phyloP scores from a whole-genome alignment of 208 protist genomes.

The Leishmania arabica region DNA sequence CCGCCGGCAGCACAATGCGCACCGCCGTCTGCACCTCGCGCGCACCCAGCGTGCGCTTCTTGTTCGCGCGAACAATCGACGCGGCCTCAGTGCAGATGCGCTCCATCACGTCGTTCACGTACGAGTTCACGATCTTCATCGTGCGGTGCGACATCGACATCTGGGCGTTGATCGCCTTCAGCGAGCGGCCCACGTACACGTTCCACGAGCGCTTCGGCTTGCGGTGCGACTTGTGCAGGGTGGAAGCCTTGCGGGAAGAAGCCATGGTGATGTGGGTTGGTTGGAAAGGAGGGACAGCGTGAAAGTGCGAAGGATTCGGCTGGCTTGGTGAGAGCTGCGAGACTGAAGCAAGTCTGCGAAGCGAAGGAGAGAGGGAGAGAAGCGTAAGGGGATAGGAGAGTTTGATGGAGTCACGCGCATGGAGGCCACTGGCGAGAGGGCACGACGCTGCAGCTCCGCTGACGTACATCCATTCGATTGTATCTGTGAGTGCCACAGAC shows the following conservation, averaged over 20 bases:
- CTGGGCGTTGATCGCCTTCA: constrained; percentile 96
- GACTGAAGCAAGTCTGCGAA: neutral
- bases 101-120: constrained; percentile 98
- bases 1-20: constrained; percentile 96
- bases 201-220: constrained; percentile 83
- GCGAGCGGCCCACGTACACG: constrained; percentile 91
- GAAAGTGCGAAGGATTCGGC: neutral
- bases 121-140: constrained; percentile 98
- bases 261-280: constrained; percentile 37
- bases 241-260: constrained; percentile 36
- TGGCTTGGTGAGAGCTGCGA: neutral
- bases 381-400: neutral
- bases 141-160: constrained; percentile 96
- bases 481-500: neutral
- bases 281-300: neutral
- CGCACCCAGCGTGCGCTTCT: constrained; percentile 94
- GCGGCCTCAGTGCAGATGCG: constrained; percentile 95
- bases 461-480: neutral
- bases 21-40: constrained; percentile 97
- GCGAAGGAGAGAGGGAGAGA: neutral
- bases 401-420: neutral
- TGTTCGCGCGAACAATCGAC: constrained; percentile 94
- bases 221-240: constrained; percentile 49
- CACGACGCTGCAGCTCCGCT: neutral
- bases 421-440: neutral